These are phyloP conservation scores for Ustilaginoidea virens DNA, from an alignment of 2,329 filamentous ascomycete species.

Conservation along the genomic window DNA sequence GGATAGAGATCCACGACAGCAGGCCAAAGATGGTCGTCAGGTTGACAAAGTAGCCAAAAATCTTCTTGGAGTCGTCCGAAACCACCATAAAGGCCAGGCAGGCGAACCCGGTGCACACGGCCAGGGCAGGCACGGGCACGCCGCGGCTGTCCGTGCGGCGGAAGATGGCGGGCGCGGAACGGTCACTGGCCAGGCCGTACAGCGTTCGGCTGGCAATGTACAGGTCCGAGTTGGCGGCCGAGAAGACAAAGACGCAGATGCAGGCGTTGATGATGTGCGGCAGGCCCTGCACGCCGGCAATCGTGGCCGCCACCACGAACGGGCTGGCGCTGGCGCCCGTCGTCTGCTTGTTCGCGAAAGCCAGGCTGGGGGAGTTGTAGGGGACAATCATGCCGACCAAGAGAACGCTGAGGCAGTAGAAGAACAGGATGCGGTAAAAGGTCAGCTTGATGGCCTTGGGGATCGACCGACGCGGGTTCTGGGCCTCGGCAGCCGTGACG, in stretches of 20 bases:
- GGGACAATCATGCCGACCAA: slow-evolving; percentile 64
- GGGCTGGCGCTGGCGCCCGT: slow-evolving; percentile 38
- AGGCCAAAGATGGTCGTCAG: slow-evolving; percentile 52
- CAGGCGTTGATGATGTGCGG: slow-evolving; percentile 58
- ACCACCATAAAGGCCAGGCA: slow-evolving; percentile 57
- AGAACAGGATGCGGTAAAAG: slow-evolving; percentile 69
- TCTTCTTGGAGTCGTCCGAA: slow-evolving; percentile 33
- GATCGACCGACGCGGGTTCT: slow-evolving; percentile 64
- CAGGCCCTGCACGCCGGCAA: slow-evolving; percentile 46
- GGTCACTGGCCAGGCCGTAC: slow-evolving; percentile 56
- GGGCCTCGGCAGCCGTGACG: slow-evolving; percentile 64
- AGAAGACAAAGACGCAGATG: slow-evolving; percentile 63
- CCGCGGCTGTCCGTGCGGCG: slow-evolving; percentile 55
- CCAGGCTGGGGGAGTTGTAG: slow-evolving; percentile 46
- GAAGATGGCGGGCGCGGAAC: slow-evolving; percentile 57
- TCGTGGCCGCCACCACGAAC: slow-evolving; percentile 57
- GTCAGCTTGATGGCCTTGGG: slow-evolving; percentile 66
- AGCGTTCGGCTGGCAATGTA: slow-evolving; percentile 62
- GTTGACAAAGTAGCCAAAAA: slow-evolving; percentile 54
- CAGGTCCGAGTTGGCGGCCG: slow-evolving; percentile 61
- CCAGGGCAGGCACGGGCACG: slow-evolving; percentile 53
- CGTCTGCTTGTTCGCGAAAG: slow-evolving; percentile 34
- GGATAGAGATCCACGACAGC: slow-evolving; percentile 51
- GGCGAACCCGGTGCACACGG: slow-evolving; percentile 42
- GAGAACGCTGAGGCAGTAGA: slow-evolving; percentile 61